These are phyloP conservation scores for Gastrolobium bilobum DNA, from an alignment of 306 rosid genomes.

Conservation along the genomic window DNA sequence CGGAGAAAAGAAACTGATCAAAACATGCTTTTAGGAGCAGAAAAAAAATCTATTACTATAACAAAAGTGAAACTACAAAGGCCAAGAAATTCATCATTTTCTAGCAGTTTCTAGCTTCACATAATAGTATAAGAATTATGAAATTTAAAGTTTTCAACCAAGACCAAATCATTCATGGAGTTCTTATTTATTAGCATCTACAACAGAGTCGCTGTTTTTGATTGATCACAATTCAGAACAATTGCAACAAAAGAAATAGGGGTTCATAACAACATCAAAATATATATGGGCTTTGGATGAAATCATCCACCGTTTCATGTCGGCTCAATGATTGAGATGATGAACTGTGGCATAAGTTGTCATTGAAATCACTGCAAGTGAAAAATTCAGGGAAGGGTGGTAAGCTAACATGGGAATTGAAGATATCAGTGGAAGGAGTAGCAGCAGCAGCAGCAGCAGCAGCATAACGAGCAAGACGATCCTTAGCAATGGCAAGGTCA, in stretches of 20 bases:
- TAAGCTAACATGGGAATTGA: conserved; percentile 50
- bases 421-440: conserved; percentile 32
- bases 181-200: conserved; percentile 48
- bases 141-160: conserved; percentile 1
- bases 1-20: not conserved
- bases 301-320: conserved; percentile 62
- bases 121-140: not conserved
- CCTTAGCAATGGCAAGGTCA: conserved; percentile 81
- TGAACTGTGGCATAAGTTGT: conserved; percentile 55
- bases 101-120: not conserved
- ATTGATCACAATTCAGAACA: conserved; percentile 34
- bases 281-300: conserved; percentile 67
- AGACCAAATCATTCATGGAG: conserved; percentile 6
- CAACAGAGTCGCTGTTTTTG: conserved; percentile 29
- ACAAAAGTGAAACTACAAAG: not conserved
- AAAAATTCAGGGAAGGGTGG: conserved; percentile 61
- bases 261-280: conserved; percentile 41
- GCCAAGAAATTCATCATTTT: not conserved
- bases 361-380: conserved; percentile 58
- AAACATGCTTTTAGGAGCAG: not conserved
- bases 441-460: conserved; percentile 37
- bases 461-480: conserved; percentile 78
- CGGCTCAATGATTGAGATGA: conserved; percentile 58
- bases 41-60: not conserved
- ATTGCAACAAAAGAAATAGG: conserved; percentile 24